A percentile compares a stretch with the other conserved stretches of the same genome.
Conservation (phyloP, 2,329 filamentous ascomycete genomes). For the Karstenula rhodostoma region DNA sequence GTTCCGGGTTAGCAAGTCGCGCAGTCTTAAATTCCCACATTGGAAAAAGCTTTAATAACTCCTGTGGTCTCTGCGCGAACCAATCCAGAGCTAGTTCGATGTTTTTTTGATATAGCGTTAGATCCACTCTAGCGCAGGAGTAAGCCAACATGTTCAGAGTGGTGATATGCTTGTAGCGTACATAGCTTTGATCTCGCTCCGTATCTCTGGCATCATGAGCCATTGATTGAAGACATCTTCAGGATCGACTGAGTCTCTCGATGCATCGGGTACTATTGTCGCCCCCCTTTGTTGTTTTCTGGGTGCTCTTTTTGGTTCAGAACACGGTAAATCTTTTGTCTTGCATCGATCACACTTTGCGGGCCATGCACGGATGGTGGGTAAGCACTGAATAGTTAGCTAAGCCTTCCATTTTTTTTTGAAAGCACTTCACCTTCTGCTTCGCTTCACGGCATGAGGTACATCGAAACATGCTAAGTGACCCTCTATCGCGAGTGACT, state of each 20-base stretch:
- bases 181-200: background rate
- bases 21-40: too few relatives aligned
- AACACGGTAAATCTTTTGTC: conserved; percentile 5
- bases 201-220: background rate
- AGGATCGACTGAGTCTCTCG: background rate
- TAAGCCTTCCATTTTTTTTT: background rate
- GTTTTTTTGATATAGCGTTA: background rate
- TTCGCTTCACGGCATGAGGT: conserved; percentile 9
- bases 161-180: background rate
- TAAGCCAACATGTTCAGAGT: background rate
- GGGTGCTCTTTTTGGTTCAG: background rate
- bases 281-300: background rate
- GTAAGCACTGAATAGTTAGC: conserved; percentile 1
- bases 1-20: background rate
- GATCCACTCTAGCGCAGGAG: background rate
- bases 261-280: background rate
- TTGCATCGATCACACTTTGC: conserved; percentile 8
- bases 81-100: background rate
- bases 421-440: conserved; percentile 3
- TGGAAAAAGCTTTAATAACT: background rate
- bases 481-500: conserved; percentile 10
- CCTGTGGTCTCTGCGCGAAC: background rate
- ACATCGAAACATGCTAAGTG: conserved; percentile 10
- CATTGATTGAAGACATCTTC: background rate
- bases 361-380: conserved; percentile 1